These are phyloP conservation scores for Astrephomene gubernaculifera DNA, from an alignment of 139 green algal species.

Conservation along the genomic window DNA sequence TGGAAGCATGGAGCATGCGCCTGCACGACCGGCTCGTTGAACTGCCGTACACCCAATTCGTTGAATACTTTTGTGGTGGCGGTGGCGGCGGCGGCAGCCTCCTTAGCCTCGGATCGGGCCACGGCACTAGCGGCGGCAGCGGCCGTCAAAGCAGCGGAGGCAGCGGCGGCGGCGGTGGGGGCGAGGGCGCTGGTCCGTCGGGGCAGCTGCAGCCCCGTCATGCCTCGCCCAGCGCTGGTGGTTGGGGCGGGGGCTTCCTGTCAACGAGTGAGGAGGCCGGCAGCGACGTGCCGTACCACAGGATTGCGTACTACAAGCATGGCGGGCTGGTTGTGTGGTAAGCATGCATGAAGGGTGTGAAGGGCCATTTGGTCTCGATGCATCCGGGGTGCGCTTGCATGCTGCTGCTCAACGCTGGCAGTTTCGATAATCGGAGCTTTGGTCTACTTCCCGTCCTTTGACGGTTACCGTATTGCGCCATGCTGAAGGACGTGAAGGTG, in stretches of 20 bases:
- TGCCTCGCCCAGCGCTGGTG: not conserved
- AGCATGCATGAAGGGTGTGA: not conserved
- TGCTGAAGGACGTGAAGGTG: no score
- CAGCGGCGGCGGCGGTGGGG: not conserved
- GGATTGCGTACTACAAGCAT: slow-evolving; percentile 60
- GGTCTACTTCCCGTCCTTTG: no score
- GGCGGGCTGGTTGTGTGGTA: slow-evolving; percentile 58
- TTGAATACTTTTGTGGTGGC: slow-evolving; percentile 30
- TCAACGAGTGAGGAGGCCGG: slow-evolving; percentile 19
- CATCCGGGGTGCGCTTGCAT: no score
- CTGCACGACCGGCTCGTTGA: slow-evolving; percentile 57
- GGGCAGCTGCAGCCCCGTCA: not conserved
- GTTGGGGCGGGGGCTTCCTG: not conserved
- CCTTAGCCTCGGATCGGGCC: not conserved
- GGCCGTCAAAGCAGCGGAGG: no score
- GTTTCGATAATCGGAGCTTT: no score
- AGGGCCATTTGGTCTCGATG: not conserved
- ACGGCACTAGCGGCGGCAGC: no score
- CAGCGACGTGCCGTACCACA: slow-evolving; percentile 61
- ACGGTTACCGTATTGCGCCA: no score
- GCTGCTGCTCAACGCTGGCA: no score
- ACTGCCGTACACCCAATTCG: slow-evolving; percentile 47
- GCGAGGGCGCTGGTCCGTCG: no score
- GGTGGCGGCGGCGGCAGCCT: not conserved
- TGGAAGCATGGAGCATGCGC: slow-evolving; percentile 64